Evolutionary conservation across 805 yeast genomes (phyloP).

Genomic region (Monosporozyma unispora): DNA sequence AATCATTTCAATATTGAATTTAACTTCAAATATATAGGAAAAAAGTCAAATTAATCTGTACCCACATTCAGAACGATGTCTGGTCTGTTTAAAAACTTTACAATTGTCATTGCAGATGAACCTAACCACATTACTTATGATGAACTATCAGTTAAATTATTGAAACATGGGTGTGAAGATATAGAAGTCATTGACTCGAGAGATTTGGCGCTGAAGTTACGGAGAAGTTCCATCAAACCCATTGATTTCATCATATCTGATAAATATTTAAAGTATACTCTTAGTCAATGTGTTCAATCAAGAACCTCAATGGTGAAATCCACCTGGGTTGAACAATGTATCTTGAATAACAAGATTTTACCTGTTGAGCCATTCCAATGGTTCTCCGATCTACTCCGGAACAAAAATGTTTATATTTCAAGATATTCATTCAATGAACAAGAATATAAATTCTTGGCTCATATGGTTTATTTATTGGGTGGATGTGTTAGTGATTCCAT

Average conservation of each 20-base stretch:
- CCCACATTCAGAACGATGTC: background rate
- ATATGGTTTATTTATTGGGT: constrained; percentile 51
- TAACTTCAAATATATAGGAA: background rate
- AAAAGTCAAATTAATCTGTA: background rate
- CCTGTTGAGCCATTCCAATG: constrained; percentile 52
- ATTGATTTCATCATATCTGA: background rate
- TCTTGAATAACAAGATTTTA: constrained; percentile 11
- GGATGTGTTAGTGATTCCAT: constrained; percentile 54
- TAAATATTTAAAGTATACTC: too few relatives aligned
- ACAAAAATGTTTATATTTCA: constrained; percentile 52
- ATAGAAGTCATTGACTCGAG: too few relatives aligned
- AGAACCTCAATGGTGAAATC: constrained; percentile 19
- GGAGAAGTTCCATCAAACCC: too few relatives aligned
- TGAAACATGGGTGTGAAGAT: background rate
- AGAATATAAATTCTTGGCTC: constrained; percentile 61
- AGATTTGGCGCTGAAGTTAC: too few relatives aligned
- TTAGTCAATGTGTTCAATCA: too few relatives aligned
- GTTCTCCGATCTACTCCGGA: constrained; percentile 51
- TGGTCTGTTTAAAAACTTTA: background rate
- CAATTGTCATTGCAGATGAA: background rate
- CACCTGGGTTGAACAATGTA: constrained; percentile 19
- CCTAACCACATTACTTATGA: too few relatives aligned
- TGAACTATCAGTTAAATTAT: background rate
- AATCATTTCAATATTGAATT: background rate
- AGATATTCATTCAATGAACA: constrained; percentile 49